phyloP scores from a whole-genome alignment of 75 land plant genomes.

The Pinus albicaulis region DNA sequence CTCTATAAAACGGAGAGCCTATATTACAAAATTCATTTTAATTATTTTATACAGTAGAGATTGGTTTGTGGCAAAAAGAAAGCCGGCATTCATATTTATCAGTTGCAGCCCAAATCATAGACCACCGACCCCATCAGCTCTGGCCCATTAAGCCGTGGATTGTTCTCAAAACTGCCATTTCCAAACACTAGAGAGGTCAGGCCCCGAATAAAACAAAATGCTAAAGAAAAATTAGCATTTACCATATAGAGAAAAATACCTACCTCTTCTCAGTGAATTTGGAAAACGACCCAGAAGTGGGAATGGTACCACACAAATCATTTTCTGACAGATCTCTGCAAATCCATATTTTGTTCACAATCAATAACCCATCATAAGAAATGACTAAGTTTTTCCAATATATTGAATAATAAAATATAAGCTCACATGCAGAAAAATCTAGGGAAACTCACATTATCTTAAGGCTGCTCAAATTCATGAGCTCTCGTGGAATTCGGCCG shows the following conservation, averaged over 20 bases:
- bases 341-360: background rate
- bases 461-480: slow-evolving; percentile 43
- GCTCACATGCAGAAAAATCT: background rate
- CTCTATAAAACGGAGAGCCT: too few relatives aligned
- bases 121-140: slow-evolving; percentile 50
- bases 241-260: too few relatives aligned
- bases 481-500: slow-evolving; percentile 66
- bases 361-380: too few relatives aligned
- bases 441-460: slow-evolving; percentile 47
- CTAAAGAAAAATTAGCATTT: too few relatives aligned
- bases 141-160: slow-evolving; percentile 44
- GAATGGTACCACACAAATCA: slow-evolving; percentile 66
- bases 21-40: too few relatives aligned
- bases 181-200: background rate
- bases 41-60: too few relatives aligned
- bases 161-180: slow-evolving; percentile 41
- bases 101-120: slow-evolving; percentile 24
- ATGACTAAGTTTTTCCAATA: too few relatives aligned
- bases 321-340: slow-evolving; percentile 63
- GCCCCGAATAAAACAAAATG: too few relatives aligned
- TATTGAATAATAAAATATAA: background rate
- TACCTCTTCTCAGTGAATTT: slow-evolving; percentile 59
- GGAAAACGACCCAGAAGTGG: slow-evolving; percentile 59
- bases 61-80: too few relatives aligned
- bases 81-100: background rate